phyloP scores from a whole-genome alignment of 805 yeast species.

The Candida tammaniensis region DNA sequence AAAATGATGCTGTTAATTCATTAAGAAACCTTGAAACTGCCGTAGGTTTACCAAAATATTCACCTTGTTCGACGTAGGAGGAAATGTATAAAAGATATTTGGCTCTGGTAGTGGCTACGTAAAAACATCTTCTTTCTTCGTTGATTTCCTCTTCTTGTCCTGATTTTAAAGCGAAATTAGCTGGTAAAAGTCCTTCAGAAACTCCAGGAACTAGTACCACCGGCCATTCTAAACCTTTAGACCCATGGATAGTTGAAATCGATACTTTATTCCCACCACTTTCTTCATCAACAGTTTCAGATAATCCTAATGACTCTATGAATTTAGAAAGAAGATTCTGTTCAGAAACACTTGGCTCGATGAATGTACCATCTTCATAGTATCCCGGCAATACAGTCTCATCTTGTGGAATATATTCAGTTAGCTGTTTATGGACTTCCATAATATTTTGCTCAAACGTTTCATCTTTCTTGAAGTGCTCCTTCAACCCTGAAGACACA shows the following conservation, averaged over 20 bases:
- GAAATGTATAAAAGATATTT: slow-evolving; percentile 52
- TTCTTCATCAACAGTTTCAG: slow-evolving; percentile 25
- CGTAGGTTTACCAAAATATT: slow-evolving; percentile 20
- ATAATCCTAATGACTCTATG: slow-evolving; percentile 32
- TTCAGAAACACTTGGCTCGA: background rate
- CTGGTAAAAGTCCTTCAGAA: slow-evolving; percentile 65
- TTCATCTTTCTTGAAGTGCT: slow-evolving; percentile 25
- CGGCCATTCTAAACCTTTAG: slow-evolving; percentile 96
- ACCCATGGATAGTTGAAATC: slow-evolving; percentile 83
- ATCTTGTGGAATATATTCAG: slow-evolving; percentile 31
- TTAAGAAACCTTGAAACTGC: slow-evolving; percentile 28
- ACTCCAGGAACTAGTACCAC: slow-evolving; percentile 80
- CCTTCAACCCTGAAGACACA: slow-evolving; percentile 25
- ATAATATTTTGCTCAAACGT: slow-evolving; percentile 33
- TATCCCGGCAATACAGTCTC: slow-evolving; percentile 20
- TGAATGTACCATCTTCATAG: background rate
- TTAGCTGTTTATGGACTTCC: slow-evolving; percentile 38
- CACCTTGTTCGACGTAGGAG: slow-evolving; percentile 16
- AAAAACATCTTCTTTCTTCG: slow-evolving; percentile 83
- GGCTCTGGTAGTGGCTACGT: slow-evolving; percentile 88
- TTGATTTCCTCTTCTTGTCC: slow-evolving; percentile 37
- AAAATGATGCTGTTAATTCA: slow-evolving; percentile 9
- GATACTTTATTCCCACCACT: slow-evolving; percentile 26
- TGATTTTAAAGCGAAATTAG: slow-evolving; percentile 40
- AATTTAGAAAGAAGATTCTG: slow-evolving; percentile 23